A percentile compares a stretch with the other conserved stretches of the same genome.
Evolutionary conservation across 106 monocot species (phyloP).

Genomic region (Acorus calamus): DNA sequence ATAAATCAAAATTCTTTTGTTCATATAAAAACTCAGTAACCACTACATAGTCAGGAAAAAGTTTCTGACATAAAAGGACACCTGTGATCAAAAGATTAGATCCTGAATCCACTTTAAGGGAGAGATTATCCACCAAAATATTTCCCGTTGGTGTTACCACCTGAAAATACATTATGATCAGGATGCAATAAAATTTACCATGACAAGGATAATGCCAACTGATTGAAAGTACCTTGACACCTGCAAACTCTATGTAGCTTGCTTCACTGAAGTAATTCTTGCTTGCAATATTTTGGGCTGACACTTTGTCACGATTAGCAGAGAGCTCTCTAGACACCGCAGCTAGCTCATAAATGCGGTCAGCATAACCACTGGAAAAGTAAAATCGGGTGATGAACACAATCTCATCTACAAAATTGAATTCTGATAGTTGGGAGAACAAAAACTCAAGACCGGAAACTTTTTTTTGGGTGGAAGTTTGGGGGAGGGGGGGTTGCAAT

Average conservation of each 20-base stretch:
- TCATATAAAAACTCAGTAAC: no score
- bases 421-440: no score
- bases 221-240: slow-evolving; percentile 59
- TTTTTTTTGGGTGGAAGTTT: no score
- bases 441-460: no score
- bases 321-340: slow-evolving; percentile 73
- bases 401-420: neutral
- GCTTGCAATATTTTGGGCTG: slow-evolving; percentile 29
- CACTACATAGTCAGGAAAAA: no score
- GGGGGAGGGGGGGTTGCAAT: no score
- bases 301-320: slow-evolving; percentile 31
- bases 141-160: slow-evolving; percentile 95
- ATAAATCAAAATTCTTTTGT: no score
- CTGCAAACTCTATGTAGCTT: slow-evolving; percentile 84
- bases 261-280: slow-evolving; percentile 77
- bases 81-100: slow-evolving; percentile 99
- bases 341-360: slow-evolving; percentile 90
- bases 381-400: slow-evolving; percentile 8
- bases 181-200: neutral
- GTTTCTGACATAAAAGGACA: neutral
- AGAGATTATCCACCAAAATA: slow-evolving; percentile 77
- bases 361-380: slow-evolving; percentile 86
- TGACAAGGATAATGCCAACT: neutral
- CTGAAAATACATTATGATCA: slow-evolving; percentile 28
- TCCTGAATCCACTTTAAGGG: slow-evolving; percentile 74